phyloP scores from a whole-genome alignment of 768 basidiomycete genomes.

The Macrolepiota fuliginosa region DNA sequence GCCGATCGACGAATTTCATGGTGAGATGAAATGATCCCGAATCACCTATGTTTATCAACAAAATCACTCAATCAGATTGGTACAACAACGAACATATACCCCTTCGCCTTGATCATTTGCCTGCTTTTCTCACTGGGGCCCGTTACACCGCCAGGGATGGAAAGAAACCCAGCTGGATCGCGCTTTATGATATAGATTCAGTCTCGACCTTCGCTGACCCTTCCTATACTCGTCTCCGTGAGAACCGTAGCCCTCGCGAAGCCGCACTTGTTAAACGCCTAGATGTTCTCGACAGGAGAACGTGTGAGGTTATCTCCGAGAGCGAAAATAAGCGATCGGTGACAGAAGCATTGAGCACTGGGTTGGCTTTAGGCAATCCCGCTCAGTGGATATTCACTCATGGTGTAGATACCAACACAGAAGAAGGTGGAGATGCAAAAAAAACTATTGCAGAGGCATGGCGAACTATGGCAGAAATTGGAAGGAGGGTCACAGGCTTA shows the following conservation, averaged over 20 bases:
- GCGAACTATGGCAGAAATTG: neutral
- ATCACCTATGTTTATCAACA: neutral
- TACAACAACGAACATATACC: slow-evolving; percentile 58
- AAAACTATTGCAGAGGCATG: neutral
- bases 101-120: slow-evolving; percentile 42
- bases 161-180: slow-evolving; percentile 40
- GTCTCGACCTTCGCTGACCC: slow-evolving; percentile 37
- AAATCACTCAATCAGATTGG: slow-evolving; percentile 34
- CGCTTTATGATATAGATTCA: slow-evolving; percentile 48
- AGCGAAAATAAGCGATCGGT: neutral
- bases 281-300: slow-evolving; percentile 42
- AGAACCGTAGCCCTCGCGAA: slow-evolving; percentile 43
- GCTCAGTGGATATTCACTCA: slow-evolving; percentile 18
- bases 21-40: slow-evolving; percentile 16
- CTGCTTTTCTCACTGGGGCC: slow-evolving; percentile 46
- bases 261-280: slow-evolving; percentile 37
- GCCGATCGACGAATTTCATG: slow-evolving; percentile 46
- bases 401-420: slow-evolving; percentile 14
- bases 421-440: neutral
- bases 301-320: slow-evolving; percentile 26
- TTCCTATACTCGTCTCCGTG: slow-evolving; percentile 42
- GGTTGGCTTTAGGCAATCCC: slow-evolving; percentile 17
- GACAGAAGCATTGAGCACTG: slow-evolving; percentile 12
- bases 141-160: slow-evolving; percentile 38
- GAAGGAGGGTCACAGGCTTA: slow-evolving; percentile 29